These are phyloP conservation scores for Penicillium nucicola DNA, from an alignment of 495 filamentous ascomycete species.

Conservation along the genomic window DNA sequence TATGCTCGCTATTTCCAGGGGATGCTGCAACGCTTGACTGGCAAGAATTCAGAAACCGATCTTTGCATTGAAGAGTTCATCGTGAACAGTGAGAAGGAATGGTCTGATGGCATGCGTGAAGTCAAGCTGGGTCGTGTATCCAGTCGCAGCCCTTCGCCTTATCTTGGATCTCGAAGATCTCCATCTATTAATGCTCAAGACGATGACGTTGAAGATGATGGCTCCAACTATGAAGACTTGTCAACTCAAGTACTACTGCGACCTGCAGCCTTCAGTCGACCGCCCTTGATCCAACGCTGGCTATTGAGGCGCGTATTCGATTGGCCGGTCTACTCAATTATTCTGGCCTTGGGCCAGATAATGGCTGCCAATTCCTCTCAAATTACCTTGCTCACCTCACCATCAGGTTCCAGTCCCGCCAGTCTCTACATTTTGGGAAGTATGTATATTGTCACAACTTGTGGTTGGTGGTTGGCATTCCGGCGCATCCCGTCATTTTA, in stretches of 20 bases:
- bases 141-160: slow-evolving; percentile 43
- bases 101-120: slow-evolving; percentile 59
- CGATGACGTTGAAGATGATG: slow-evolving; percentile 27
- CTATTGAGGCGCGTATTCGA: slow-evolving; percentile 48
- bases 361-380: slow-evolving; percentile 70
- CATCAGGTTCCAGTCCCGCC: slow-evolving; percentile 56
- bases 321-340: slow-evolving; percentile 72
- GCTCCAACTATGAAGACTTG: slow-evolving; percentile 51
- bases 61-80: slow-evolving; percentile 66
- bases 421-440: slow-evolving; percentile 64
- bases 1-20: slow-evolving; percentile 58
- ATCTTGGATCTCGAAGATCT: slow-evolving; percentile 28
- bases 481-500: slow-evolving; percentile 58
- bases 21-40: slow-evolving; percentile 56
- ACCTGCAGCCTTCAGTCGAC: background rate
- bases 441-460: slow-evolving; percentile 59
- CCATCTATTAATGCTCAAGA: slow-evolving; percentile 29
- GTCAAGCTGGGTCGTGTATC: slow-evolving; percentile 46
- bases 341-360: slow-evolving; percentile 62
- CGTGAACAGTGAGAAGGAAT: slow-evolving; percentile 64
- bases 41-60: slow-evolving; percentile 51
- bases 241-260: background rate
- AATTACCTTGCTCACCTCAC: slow-evolving; percentile 63
- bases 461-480: slow-evolving; percentile 63
- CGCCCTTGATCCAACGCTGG: slow-evolving; percentile 40